phyloP scores from a whole-genome alignment of 805 yeast genomes.

The Candida cerambycidarum region DNA sequence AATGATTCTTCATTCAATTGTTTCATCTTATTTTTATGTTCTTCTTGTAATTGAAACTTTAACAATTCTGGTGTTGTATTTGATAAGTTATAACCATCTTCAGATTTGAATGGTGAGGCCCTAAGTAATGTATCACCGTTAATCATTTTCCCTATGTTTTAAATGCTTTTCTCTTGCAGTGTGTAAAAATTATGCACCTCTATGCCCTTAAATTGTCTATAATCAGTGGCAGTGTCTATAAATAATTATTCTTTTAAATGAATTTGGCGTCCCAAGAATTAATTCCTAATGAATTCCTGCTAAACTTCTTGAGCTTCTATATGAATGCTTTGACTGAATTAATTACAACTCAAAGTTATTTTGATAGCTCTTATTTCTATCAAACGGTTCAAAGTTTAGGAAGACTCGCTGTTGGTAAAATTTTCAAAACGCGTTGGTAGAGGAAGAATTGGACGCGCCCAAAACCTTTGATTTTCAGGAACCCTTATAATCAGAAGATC shows the following conservation, averaged over 20 bases:
- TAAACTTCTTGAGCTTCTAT: too few relatives aligned
- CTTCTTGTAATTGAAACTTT: constrained; percentile 45
- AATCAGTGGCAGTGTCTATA: neutral
- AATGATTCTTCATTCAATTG: constrained; percentile 15
- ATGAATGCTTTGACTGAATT: too few relatives aligned
- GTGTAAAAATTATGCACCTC: neutral
- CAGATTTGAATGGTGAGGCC: constrained; percentile 36
- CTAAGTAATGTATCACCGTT: constrained; percentile 36
- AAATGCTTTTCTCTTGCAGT: neutral
- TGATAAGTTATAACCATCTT: constrained; percentile 27
- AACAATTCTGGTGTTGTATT: constrained; percentile 44
- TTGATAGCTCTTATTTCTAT: neutral
- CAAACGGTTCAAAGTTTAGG: neutral
- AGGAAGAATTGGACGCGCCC: neutral
- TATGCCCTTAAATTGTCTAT: neutral
- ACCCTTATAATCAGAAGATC: constrained; percentile 1
- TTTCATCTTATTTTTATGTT: constrained; percentile 25
- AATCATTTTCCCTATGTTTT: too few relatives aligned
- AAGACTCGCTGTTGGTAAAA: constrained; percentile 1
- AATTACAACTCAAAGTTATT: too few relatives aligned
- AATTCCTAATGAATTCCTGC: too few relatives aligned
- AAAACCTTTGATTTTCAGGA: neutral
- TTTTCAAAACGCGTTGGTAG: constrained; percentile 4
- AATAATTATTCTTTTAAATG: neutral
- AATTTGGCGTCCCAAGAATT: too few relatives aligned